These are phyloP conservation scores for Phytopythium aichiense DNA, from an alignment of 352 stramenopile genomes.

Conservation along the genomic window DNA sequence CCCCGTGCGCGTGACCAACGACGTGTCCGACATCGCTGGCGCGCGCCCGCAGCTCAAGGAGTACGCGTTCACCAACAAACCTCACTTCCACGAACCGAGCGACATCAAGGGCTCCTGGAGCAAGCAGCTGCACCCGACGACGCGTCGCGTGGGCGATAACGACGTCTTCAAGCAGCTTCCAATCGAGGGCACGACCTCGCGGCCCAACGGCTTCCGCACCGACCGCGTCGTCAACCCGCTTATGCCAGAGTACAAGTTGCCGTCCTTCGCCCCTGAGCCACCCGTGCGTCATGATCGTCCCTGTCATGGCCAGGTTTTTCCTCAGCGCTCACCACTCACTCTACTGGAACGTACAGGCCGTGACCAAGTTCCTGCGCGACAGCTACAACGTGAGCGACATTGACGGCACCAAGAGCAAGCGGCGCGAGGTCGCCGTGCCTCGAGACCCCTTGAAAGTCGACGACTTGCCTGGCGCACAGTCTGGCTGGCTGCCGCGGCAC, in stretches of 20 bases:
- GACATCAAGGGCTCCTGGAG: conserved; percentile 61
- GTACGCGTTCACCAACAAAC: conserved; percentile 62
- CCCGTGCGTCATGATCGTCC: conserved; percentile 17
- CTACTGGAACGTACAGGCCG: conserved; percentile 12
- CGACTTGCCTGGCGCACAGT: conserved; percentile 50
- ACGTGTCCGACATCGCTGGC: conserved; percentile 61
- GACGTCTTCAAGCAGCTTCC: conserved; percentile 68
- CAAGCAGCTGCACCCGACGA: conserved; percentile 53
- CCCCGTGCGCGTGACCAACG: conserved; percentile 49
- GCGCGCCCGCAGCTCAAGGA: conserved; percentile 48
- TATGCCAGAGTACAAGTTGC: conserved; percentile 54
- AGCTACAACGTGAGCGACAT: conserved; percentile 76
- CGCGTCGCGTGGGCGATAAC: conserved; percentile 40
- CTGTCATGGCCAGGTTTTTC: neutral
- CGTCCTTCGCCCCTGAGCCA: conserved; percentile 37
- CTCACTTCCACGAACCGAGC: conserved; percentile 54
- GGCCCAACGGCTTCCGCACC: conserved; percentile 51
- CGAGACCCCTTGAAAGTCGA: conserved; percentile 39
- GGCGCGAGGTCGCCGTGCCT: conserved; percentile 36
- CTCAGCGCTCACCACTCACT: neutral
- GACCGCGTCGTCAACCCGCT: conserved; percentile 65
- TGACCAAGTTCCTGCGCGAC: conserved; percentile 65
- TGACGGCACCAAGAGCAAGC: conserved; percentile 49
- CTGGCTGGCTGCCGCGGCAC: conserved; percentile 49
- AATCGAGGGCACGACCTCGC: conserved; percentile 51